phyloP scores from a whole-genome alignment of 2,329 filamentous ascomycete genomes.

The Fusarium sp. region DNA sequence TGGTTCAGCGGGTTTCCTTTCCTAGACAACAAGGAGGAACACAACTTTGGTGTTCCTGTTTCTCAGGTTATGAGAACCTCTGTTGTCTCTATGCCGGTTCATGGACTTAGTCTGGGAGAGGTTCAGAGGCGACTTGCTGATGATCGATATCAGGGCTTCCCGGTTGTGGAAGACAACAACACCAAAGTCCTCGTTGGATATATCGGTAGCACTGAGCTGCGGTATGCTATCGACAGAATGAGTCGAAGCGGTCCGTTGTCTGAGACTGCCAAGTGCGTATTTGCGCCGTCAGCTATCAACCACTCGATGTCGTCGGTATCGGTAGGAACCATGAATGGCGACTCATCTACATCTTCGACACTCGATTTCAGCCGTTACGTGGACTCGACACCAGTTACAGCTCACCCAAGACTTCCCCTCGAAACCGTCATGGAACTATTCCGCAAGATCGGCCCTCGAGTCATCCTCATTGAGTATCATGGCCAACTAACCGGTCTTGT shows the following conservation, averaged over 20 bases:
- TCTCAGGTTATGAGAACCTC: slow-evolving; percentile 88
- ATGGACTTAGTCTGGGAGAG: slow-evolving; percentile 78
- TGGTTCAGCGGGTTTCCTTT: slow-evolving; percentile 99
- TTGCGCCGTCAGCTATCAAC: slow-evolving; percentile 62
- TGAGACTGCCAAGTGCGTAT: slow-evolving; percentile 77
- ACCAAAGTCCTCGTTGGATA: slow-evolving; percentile 86
- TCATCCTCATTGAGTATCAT: slow-evolving; percentile 91
- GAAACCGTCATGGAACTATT: slow-evolving; percentile 99
- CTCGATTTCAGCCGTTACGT: slow-evolving; percentile 90
- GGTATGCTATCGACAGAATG: slow-evolving; percentile 87
- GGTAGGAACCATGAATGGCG: slow-evolving; percentile 12
- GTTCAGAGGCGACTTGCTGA: slow-evolving; percentile 81
- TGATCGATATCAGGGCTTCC: slow-evolving; percentile 91
- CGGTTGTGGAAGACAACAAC: slow-evolving; percentile 80
- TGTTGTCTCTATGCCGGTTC: slow-evolving; percentile 77
- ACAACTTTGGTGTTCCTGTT: slow-evolving; percentile 94
- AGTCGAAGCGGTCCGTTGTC: slow-evolving; percentile 76
- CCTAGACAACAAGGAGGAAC: slow-evolving; percentile 96
- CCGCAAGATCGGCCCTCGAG: slow-evolving; percentile 94
- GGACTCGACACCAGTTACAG: slow-evolving; percentile 88
- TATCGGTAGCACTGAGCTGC: slow-evolving; percentile 90
- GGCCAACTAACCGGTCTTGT: slow-evolving; percentile 86
- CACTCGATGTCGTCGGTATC: slow-evolving; percentile 48
- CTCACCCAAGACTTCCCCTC: slow-evolving; percentile 88
- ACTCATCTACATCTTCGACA: slow-evolving; percentile 54